These are phyloP conservation scores for Syzygium syzygioides DNA, from an alignment of 441 rosid genomes.

Conservation along the genomic window DNA sequence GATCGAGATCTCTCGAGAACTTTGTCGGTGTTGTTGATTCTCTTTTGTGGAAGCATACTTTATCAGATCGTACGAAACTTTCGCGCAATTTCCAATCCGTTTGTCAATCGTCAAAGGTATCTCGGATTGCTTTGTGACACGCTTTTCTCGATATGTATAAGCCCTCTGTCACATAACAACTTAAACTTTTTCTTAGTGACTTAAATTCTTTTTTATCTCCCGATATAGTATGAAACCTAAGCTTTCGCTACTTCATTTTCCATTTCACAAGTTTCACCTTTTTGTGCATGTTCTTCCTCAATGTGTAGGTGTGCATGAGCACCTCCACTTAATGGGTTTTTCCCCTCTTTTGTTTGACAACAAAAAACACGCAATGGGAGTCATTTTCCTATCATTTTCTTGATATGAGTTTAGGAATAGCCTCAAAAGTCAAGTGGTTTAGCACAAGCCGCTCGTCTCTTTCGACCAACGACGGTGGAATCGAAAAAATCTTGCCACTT, in stretches of 20 bases:
- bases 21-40: background rate
- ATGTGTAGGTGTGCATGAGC: background rate
- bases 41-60: background rate
- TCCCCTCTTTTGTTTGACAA: background rate
- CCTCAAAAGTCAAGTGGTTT: background rate
- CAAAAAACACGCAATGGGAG: background rate
- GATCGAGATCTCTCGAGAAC: rapidly evolving
- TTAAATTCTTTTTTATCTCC: background rate
- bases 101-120: background rate
- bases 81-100: background rate
- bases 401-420: background rate
- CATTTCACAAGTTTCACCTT: background rate
- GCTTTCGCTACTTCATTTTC: background rate
- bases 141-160: background rate
- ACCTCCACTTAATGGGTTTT: background rate
- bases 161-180: background rate
- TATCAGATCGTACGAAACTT: rapidly evolving
- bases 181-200: background rate
- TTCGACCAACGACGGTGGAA: background rate
- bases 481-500: background rate
- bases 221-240: background rate
- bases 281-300: background rate
- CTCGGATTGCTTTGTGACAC: rapidly evolving
- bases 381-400: background rate
- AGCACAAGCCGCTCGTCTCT: background rate